Conservation (phyloP, 2,329 filamentous ascomycete genomes). For the Cladophialophora yegresii region DNA sequence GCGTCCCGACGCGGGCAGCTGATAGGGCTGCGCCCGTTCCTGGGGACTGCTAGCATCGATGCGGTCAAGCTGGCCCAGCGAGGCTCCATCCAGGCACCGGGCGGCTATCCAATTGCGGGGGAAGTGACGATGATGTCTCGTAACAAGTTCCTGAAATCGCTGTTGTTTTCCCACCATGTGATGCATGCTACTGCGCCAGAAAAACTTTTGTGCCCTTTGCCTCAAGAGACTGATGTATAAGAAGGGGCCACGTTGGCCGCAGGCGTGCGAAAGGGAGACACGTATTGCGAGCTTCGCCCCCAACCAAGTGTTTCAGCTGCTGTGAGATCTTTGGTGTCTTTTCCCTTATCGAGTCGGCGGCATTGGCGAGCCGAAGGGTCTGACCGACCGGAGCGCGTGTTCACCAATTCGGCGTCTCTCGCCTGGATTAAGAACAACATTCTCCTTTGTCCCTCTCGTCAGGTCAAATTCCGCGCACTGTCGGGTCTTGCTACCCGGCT, state of each 20-base stretch:
- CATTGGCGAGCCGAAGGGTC: slow-evolving; percentile 12
- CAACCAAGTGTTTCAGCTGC: slow-evolving; percentile 20
- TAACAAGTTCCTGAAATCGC: slow-evolving; percentile 24
- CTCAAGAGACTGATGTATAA: slow-evolving; percentile 17
- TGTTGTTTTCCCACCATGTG: slow-evolving; percentile 21
- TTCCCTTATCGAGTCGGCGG: slow-evolving; percentile 9
- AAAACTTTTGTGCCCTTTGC: slow-evolving; percentile 25
- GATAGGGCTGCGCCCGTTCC: slow-evolving; percentile 23
- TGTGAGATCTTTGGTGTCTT: background rate
- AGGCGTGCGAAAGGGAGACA: background rate
- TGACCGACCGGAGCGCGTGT: background rate
- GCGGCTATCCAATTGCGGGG: slow-evolving; percentile 29
- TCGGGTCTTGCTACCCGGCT: background rate
- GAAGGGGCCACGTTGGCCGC: background rate
- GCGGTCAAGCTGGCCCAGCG: slow-evolving; percentile 5
- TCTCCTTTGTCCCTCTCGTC: slow-evolving; percentile 10
- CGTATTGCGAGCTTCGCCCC: slow-evolving; percentile 9
- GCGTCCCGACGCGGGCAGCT: slow-evolving; percentile 1
- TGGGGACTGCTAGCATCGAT: slow-evolving; percentile 20
- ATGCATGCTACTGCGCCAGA: slow-evolving; percentile 15
- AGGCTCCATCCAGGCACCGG: slow-evolving; percentile 3
- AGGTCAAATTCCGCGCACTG: slow-evolving; percentile 9
- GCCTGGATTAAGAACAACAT: slow-evolving; percentile 6
- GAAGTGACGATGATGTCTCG: slow-evolving; percentile 18
- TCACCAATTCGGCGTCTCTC: slow-evolving; percentile 5